Percentiles rank a stretch among this genome's conserved stretches.
Evolutionary conservation across 768 basidiomycete genomes (phyloP).

Genomic region (Obba rivulosa): DNA sequence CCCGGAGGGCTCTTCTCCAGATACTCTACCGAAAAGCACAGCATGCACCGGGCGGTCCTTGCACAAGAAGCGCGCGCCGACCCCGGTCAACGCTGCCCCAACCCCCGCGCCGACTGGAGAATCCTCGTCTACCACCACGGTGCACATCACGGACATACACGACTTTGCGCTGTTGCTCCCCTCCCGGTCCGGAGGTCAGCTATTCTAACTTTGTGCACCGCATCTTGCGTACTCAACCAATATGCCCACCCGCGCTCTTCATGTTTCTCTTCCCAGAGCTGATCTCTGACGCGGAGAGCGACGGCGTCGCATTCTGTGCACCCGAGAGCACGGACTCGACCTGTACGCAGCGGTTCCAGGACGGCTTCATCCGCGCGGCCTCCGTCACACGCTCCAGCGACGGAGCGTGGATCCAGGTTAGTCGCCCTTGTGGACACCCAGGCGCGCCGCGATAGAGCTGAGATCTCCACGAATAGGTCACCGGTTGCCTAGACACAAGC

Average conservation of each 20-base stretch:
- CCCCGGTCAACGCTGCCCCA: slow-evolving; percentile 21
- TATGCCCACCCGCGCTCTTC: not conserved
- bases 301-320: slow-evolving; percentile 33
- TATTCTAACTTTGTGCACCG: too few relatives aligned
- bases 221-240: not conserved
- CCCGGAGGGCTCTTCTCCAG: not conserved
- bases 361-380: slow-evolving; percentile 34
- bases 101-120: slow-evolving; percentile 37
- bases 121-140: slow-evolving; percentile 28
- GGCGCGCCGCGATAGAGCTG: too few relatives aligned
- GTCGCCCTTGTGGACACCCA: not conserved
- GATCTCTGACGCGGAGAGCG: slow-evolving; percentile 34
- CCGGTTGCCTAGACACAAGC: slow-evolving; percentile 33
- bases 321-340: slow-evolving; percentile 16
- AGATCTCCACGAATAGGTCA: slow-evolving; percentile 23
- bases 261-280: slow-evolving; percentile 23
- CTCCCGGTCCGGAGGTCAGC: slow-evolving; percentile 24
- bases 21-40: not conserved
- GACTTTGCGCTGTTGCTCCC: slow-evolving; percentile 35
- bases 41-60: not conserved
- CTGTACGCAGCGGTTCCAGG: slow-evolving; percentile 26
- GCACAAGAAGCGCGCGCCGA: not conserved
- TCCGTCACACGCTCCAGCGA: slow-evolving; percentile 28
- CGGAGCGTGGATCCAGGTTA: slow-evolving; percentile 36
- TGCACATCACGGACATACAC: slow-evolving; percentile 25